phyloP scores from a whole-genome alignment of 805 yeast species.

The Nadsonia fulvescens region DNA sequence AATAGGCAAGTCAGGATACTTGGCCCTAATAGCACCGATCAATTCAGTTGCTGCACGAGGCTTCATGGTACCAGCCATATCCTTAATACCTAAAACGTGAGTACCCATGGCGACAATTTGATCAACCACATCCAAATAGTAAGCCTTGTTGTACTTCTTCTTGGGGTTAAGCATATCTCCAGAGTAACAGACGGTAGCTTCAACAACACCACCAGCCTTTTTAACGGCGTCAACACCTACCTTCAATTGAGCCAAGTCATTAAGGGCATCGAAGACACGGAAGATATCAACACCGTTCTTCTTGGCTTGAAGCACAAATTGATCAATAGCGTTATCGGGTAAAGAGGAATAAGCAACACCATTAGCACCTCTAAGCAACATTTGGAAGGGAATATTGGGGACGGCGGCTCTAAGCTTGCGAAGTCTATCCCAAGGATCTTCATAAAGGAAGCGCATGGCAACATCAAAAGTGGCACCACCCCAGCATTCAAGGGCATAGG shows the following conservation, averaged over 20 bases:
- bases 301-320: constrained; percentile 87
- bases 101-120: constrained; percentile 86
- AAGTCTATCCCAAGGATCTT: constrained; percentile 97
- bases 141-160: constrained; percentile 87
- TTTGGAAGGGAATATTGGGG: constrained; percentile 98
- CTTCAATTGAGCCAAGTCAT: constrained; percentile 88
- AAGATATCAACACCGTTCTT: constrained; percentile 92
- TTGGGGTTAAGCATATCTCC: constrained; percentile 96
- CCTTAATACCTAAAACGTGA: constrained; percentile 92
- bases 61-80: constrained; percentile 98
- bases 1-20: constrained; percentile 85
- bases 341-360: constrained; percentile 97
- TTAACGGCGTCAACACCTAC: constrained; percentile 97
- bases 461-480: constrained; percentile 99
- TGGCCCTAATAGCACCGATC: constrained; percentile 63
- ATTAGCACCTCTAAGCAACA: constrained; percentile 97
- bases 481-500: constrained; percentile 97
- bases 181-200: constrained; percentile 94
- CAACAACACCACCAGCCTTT: constrained; percentile 96
- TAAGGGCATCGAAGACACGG: constrained; percentile 94
- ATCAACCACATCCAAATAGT: constrained; percentile 69
- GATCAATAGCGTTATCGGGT: constrained; percentile 98
- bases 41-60: constrained; percentile 81
- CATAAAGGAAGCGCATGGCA: constrained; percentile 93
- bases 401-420: constrained; percentile 73